Percentiles rank a stretch among this genome's conserved stretches.
Conservation (phyloP, 2,329 filamentous ascomycete species). For the Talaromyces sp. region DNA sequence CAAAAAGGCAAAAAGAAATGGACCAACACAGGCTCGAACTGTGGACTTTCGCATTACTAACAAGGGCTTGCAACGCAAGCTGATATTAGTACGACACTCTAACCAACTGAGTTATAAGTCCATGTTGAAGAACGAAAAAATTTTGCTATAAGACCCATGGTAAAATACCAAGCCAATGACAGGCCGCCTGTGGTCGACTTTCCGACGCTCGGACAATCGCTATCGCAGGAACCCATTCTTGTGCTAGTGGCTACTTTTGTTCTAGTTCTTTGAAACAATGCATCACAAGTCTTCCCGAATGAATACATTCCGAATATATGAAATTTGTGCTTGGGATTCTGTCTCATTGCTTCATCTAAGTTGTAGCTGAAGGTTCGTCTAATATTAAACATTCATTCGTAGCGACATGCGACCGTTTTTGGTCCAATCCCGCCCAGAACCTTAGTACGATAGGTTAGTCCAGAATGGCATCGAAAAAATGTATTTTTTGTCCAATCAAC, state of each 20-base stretch:
- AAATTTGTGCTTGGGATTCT: background rate
- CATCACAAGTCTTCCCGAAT: background rate
- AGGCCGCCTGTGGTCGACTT: background rate
- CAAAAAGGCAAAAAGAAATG: background rate
- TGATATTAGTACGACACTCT: constrained; percentile 7
- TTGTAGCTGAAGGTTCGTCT: background rate
- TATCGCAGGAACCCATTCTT: background rate
- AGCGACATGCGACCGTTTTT: background rate
- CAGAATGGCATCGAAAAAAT: background rate
- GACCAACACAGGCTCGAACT: constrained; percentile 9
- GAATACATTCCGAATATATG: no score
- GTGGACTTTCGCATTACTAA: constrained; percentile 5
- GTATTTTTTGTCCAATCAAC: background rate
- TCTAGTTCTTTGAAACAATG: background rate
- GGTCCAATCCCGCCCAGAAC: background rate
- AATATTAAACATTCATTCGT: background rate
- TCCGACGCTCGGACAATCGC: background rate
- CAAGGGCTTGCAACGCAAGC: background rate
- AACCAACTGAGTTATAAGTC: constrained; percentile 10
- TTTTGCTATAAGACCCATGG: background rate
- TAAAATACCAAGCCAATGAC: background rate
- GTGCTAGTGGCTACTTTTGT: no score
- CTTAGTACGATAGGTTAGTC: background rate
- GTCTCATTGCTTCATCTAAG: background rate
- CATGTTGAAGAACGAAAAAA: background rate